Evolutionary conservation across 805 yeast genomes (phyloP), one percentile per base, ranked within the genome.

Genomic region (Babjeviella inositovora): DNA sequence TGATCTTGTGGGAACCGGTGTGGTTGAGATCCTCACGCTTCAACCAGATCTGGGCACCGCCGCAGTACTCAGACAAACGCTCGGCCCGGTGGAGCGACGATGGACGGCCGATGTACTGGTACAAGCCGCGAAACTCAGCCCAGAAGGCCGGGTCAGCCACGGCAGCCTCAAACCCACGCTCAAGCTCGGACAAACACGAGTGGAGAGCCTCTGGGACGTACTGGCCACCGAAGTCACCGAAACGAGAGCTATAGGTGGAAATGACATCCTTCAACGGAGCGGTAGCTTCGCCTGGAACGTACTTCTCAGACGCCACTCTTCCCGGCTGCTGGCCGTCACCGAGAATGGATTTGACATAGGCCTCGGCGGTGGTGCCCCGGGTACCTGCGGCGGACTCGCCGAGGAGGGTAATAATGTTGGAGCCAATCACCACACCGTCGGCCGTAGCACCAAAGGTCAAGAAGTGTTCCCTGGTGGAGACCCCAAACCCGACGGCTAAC

Each of bases 161-260:
- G 11, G 96, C 95, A 20, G 58, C 63, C 44, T 79, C 85, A 45
- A 85, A 92, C 4, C 82, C 96, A 25, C 46, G 57, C 55, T 90
- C 98, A 28, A 90, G 64, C 53, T 90, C 93, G 31, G 71, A 66
- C 37, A 90, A 62, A 57, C 97, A 87, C 20, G 93, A 68, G 51
- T 85, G 87, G 41, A 90, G 57, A 12, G 93, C 81, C 57, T 90
- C 99, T 18, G 99, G 99, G 19, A 90, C 98, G 43, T 82, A 90
- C 56, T 90, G 98, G 29, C 99, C 99, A 46, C 99, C 99, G 43
- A 82, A 92, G 23, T 71, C 84, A 41, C 97, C 99, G 39, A 87
- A 87, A 32, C 76, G 62, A 27, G 87, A 75, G 34, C 70, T 64
- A 43, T 65, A 77, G n/a, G n/a, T n/a, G n/a, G n/a, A n/a, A n/a